These are phyloP conservation scores for Phytophthora meadii DNA, from an alignment of 352 stramenopile species.

Conservation along the genomic window DNA sequence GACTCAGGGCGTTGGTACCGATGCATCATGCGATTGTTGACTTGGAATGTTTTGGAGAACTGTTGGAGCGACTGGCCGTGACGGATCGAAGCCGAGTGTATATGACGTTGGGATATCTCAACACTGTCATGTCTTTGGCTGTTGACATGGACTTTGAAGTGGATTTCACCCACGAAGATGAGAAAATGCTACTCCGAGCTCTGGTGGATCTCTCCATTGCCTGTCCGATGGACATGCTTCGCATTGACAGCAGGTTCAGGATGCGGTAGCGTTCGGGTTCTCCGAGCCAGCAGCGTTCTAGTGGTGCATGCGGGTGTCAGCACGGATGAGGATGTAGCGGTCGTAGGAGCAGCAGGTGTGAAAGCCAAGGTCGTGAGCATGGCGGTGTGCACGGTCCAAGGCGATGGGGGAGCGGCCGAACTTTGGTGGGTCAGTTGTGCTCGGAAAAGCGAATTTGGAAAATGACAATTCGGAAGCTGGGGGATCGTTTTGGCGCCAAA, in stretches of 20 bases:
- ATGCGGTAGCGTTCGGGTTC: too few species aligned
- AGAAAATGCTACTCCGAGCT: slow-evolving; percentile 65
- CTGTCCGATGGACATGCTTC: slow-evolving; percentile 74
- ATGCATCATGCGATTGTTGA: slow-evolving; percentile 72
- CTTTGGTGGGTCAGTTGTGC: too few species aligned
- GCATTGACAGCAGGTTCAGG: slow-evolving; percentile 54
- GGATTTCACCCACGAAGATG: slow-evolving; percentile 70
- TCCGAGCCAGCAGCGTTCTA: too few species aligned
- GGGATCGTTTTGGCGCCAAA: too few species aligned
- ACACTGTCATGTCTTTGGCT: slow-evolving; percentile 58
- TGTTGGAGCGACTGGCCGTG: slow-evolving; percentile 58
- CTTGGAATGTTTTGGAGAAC: slow-evolving; percentile 64
- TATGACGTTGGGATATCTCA: slow-evolving; percentile 64
- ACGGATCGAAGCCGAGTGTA: slow-evolving; percentile 57
- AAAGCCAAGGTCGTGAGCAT: too few species aligned
- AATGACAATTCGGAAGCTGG: too few species aligned
- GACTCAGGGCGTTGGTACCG: slow-evolving; percentile 55
- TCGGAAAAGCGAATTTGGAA: too few species aligned
- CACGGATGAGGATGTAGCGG: too few species aligned
- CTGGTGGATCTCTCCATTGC: slow-evolving; percentile 72
- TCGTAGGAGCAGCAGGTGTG: too few species aligned
- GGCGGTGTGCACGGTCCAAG: too few species aligned
- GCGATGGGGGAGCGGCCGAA: too few species aligned
- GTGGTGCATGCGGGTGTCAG: too few species aligned
- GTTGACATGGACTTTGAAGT: slow-evolving; percentile 80